These are phyloP conservation scores for Dipodascus albidus DNA, from an alignment of 805 yeast species.

Conservation along the genomic window DNA sequence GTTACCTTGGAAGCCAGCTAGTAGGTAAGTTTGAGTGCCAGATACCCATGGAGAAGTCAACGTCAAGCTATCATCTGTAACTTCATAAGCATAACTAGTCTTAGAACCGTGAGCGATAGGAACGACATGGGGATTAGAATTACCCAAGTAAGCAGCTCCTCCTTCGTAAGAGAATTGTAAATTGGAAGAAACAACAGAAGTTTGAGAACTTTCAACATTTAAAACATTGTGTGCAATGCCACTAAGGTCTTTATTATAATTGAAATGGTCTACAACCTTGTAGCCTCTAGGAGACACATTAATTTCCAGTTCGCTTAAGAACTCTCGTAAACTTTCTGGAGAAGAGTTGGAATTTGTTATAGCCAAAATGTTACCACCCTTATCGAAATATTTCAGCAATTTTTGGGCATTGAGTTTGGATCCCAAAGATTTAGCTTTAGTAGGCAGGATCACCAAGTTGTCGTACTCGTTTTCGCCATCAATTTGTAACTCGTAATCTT, in stretches of 20 bases:
- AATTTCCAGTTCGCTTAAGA: slow-evolving; percentile 72
- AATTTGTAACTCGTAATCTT: slow-evolving; percentile 25
- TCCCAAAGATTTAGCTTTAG: slow-evolving; percentile 32
- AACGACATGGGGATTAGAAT: slow-evolving; percentile 49
- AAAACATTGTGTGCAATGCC: slow-evolving; percentile 18
- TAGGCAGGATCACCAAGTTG: slow-evolving; percentile 49
- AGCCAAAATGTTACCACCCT: slow-evolving; percentile 67
- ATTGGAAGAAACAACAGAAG: slow-evolving; percentile 6
- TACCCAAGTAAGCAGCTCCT: slow-evolving; percentile 57
- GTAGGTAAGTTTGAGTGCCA: slow-evolving; percentile 67
- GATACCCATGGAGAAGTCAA: slow-evolving; percentile 49
- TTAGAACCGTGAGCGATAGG: slow-evolving; percentile 61
- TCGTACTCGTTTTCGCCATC: slow-evolving; percentile 39
- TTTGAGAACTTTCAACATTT: slow-evolving; percentile 14
- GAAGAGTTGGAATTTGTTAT: slow-evolving; percentile 41
- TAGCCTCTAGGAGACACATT: slow-evolving; percentile 70
- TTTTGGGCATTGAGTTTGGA: slow-evolving; percentile 32
- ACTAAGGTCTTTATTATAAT: slow-evolving; percentile 17
- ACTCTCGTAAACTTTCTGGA: slow-evolving; percentile 52
- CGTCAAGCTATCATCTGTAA: slow-evolving; percentile 32
- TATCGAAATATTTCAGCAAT: slow-evolving; percentile 47
- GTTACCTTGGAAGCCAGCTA: slow-evolving; percentile 69
- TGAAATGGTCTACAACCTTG: slow-evolving; percentile 55
- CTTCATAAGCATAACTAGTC: slow-evolving; percentile 47
- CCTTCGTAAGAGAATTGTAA: slow-evolving; percentile 31